Conservation (phyloP, 2,329 filamentous ascomycete genomes). For the Juglanconis juglandina region DNA sequence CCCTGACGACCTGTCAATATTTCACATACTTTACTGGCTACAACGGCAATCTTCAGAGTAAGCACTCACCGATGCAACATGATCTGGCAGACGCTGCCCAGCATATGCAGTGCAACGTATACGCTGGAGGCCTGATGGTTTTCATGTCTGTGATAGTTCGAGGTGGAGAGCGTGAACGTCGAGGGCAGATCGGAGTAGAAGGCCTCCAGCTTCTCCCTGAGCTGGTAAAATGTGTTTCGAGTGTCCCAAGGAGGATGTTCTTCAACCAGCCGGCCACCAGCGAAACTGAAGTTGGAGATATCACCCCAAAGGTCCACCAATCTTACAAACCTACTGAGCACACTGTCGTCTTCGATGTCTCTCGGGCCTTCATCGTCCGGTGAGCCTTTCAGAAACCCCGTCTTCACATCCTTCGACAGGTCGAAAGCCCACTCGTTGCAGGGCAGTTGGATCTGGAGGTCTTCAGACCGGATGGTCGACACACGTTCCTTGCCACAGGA, state of each 20-base stretch:
- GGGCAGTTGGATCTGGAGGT: slow-evolving; percentile 63
- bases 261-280: slow-evolving; percentile 49
- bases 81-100: slow-evolving; percentile 63
- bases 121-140: slow-evolving; percentile 59
- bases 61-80: slow-evolving; percentile 53
- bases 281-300: slow-evolving; percentile 54
- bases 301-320: slow-evolving; percentile 59
- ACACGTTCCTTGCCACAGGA: slow-evolving; percentile 61
- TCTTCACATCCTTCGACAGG: slow-evolving; percentile 55
- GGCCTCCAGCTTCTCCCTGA: slow-evolving; percentile 47
- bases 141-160: slow-evolving; percentile 65
- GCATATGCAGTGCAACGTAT: slow-evolving; percentile 65
- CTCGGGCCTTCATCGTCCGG: slow-evolving; percentile 21
- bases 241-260: slow-evolving; percentile 57
- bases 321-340: slow-evolving; percentile 51
- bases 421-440: slow-evolving; percentile 65
- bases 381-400: slow-evolving; percentile 41
- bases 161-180: slow-evolving; percentile 54
- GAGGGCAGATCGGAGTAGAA: slow-evolving; percentile 54
- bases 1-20: slow-evolving; percentile 25
- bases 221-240: slow-evolving; percentile 49
- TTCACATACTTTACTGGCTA: background rate
- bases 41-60: too few species aligned
- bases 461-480: slow-evolving; percentile 55
- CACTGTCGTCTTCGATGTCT: slow-evolving; percentile 39